Conservation (phyloP, 1,284 basidiomycete genomes). For the Coniferiporia sulphurascens region DNA sequence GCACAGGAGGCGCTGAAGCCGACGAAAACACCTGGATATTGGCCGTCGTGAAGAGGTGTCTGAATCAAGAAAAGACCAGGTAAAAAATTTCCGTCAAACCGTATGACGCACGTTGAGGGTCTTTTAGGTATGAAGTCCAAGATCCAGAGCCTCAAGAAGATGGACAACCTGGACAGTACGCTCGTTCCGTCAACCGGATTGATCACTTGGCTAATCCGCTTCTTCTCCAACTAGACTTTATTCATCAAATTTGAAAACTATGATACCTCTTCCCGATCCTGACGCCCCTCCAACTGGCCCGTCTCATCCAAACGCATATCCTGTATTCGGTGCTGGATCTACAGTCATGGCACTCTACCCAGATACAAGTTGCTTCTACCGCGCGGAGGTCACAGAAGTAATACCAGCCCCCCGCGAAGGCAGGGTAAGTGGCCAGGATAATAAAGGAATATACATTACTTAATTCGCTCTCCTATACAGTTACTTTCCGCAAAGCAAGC, state of each 20-base stretch:
- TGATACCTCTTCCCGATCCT: constrained; percentile 75
- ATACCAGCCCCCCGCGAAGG: constrained; percentile 52
- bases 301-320: constrained; percentile 63
- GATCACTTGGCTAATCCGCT: constrained; percentile 7
- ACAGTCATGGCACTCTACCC: constrained; percentile 80
- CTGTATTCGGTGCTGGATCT: constrained; percentile 62
- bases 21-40: constrained; percentile 79
- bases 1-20: constrained; percentile 34
- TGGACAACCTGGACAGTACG: constrained; percentile 64
- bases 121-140: constrained; percentile 69
- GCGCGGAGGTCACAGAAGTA: constrained; percentile 57
- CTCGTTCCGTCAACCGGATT: constrained; percentile 7
- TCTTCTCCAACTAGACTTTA: constrained; percentile 43
- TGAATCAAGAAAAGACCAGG: constrained; percentile 66
- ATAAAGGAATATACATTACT: neutral
- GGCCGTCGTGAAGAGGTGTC: constrained; percentile 64
- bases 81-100: constrained; percentile 22
- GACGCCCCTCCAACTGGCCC: constrained; percentile 49
- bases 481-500: constrained; percentile 22
- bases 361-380: constrained; percentile 82
- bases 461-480: constrained; percentile 12
- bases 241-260: constrained; percentile 58
- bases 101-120: constrained; percentile 4
- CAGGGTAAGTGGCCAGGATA: constrained; percentile 38
- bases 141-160: constrained; percentile 77